Percentiles rank a stretch among this genome's conserved stretches.
These are phyloP conservation scores for Coemansia sp. DNA, from an alignment of 192 early-diverging fungal species.

Conservation along the genomic window DNA sequence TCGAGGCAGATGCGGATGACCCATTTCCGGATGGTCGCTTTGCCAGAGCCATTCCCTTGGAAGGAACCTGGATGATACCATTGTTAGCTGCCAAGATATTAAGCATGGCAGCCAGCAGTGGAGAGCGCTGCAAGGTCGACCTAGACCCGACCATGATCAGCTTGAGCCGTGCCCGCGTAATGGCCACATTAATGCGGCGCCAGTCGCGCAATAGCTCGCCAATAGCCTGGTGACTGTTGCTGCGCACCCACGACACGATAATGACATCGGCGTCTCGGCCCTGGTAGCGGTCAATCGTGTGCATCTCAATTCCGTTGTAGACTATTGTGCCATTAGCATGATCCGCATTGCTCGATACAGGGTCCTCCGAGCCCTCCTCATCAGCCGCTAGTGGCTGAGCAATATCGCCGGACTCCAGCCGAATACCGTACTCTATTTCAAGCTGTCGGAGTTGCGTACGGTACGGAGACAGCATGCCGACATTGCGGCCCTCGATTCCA, in stretches of 20 bases:
- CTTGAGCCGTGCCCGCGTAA: slow-evolving; percentile 88
- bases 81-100: slow-evolving; percentile 14
- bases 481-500: slow-evolving; percentile 66
- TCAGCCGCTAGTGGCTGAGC: not conserved
- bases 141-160: slow-evolving; percentile 86
- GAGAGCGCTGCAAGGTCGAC: slow-evolving; percentile 65
- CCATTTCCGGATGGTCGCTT: not conserved
- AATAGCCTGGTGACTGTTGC: slow-evolving; percentile 69
- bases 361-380: not conserved
- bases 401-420: slow-evolving; percentile 9
- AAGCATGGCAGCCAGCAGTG: slow-evolving; percentile 63
- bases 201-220: slow-evolving; percentile 91
- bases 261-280: slow-evolving; percentile 92
- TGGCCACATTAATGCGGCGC: slow-evolving; percentile 92
- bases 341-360: not conserved
- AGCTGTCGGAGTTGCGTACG: slow-evolving; percentile 67
- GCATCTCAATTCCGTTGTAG: slow-evolving; percentile 64
- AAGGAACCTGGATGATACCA: slow-evolving; percentile 31
- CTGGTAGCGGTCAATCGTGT: slow-evolving; percentile 93
- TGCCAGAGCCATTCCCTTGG: slow-evolving; percentile 19
- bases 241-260: slow-evolving; percentile 87
- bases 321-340: not conserved
- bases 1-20: not conserved
- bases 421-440: slow-evolving; percentile 44
- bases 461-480: slow-evolving; percentile 89